Evolutionary conservation across 1,284 basidiomycete genomes (phyloP).

Genomic region (Pseudozyma sp.): DNA sequence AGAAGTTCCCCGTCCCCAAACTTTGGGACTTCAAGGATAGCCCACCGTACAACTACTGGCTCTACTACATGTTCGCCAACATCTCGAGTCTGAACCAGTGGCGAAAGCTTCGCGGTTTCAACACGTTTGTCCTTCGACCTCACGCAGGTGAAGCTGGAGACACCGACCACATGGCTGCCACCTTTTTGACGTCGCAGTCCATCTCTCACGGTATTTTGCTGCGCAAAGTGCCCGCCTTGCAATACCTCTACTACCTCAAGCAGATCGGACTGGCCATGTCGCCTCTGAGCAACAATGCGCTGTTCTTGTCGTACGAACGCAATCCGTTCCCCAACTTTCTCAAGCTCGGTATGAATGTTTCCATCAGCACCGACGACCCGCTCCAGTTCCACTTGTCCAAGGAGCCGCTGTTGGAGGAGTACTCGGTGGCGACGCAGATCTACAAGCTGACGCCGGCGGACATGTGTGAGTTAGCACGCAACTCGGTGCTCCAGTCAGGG

Average conservation of each 20-base stretch:
- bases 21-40: conserved; percentile 90
- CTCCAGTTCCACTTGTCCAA: conserved; percentile 69
- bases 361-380: conserved; percentile 94
- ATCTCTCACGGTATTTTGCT: conserved; percentile 98
- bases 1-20: conserved; percentile 93
- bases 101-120: conserved; percentile 87
- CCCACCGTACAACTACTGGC: conserved; percentile 91
- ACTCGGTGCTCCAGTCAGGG: conserved; percentile 94
- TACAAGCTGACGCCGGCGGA: conserved; percentile 69
- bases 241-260: conserved; percentile 78
- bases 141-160: conserved; percentile 99
- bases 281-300: conserved; percentile 94
- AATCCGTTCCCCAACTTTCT: conserved; percentile 98
- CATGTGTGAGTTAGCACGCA: conserved; percentile 89
- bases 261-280: conserved; percentile 84
- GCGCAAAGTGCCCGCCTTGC: conserved; percentile 90
- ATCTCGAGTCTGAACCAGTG: conserved; percentile 94
- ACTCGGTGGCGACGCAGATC: conserved; percentile 86
- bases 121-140: conserved; percentile 93
- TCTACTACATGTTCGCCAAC: conserved; percentile 98
- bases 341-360: conserved; percentile 94
- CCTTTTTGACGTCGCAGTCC: conserved; percentile 95
- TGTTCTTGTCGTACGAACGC: conserved; percentile 95
- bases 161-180: conserved; percentile 94
- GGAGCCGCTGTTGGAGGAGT: conserved; percentile 95